Evolutionary conservation across 352 stramenopile species (phyloP), one percentile per base, ranked within the genome.

Genomic region (Pythium guiyangense): DNA sequence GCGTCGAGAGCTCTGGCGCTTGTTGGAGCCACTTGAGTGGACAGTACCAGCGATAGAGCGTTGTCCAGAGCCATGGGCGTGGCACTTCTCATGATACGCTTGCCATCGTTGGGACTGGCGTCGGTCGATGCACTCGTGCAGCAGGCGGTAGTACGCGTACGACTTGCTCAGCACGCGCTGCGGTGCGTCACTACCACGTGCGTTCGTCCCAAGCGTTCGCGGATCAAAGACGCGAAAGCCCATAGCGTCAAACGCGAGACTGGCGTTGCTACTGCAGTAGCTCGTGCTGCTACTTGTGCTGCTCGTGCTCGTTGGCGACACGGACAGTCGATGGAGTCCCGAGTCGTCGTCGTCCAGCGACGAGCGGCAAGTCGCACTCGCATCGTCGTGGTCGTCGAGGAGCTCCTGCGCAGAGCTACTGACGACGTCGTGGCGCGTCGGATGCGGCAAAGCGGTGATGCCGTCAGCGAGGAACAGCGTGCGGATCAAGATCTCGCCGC

Each of bases 401-500:
- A 86, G 52, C 39, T 81, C 71, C 35, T 77, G 59, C 0, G 78
- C 75, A 4, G 71, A 79, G 25, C 61, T 61, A 45, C 71, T 77
- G 22, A 65, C 58, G 12, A 71, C 54, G 25, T 68, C 61, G 10
- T 54, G 31, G 15, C 66, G 50, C 3, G 60, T 81, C 4, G 71
- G 73, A 18, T 86, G 74, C 4, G 78, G 73, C 11, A 84, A 53
- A 10, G 63, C 55, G 6, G 68, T 69, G 22, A 86, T 70, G 0
- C 77, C 79, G 17, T 90, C 74, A 0, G 79, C 70, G 1, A 88
- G 63, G 42, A 90, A 90, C 12, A 86, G 49, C 9, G 79, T 83
- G 3, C 79, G 79, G 44, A 90, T 35, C 14, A 79, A 45, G 8
- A 79, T 44, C 49, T 79, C 67, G 1, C 70, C 63, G 20, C 75